Evolutionary conservation across 257 asterid species (phyloP), one percentile per base, ranked within the genome.

Genomic region (Leonotis leonurus): DNA sequence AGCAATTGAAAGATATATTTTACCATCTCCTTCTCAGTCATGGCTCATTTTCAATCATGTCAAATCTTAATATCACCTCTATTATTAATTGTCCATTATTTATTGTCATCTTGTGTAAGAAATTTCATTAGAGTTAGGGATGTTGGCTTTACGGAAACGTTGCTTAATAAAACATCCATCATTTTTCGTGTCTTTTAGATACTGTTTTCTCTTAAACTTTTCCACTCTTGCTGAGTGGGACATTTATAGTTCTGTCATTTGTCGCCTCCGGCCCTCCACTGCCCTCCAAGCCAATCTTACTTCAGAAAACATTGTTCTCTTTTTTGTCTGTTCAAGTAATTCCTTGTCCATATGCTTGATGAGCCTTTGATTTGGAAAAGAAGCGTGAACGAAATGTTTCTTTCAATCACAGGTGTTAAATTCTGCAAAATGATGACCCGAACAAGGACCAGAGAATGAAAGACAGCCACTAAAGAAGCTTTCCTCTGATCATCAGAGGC

Each of bases 401-500:
- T 55, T 67, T 67, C 65, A 73, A 21, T 67, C 64, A 60, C 44
- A 60, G 53, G 35, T 72, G 27, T 57, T 45, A 13, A 67, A 45
- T 54, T 59, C 64, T 5, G 44, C 27, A 44, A 17, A 65, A 41
- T 62, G 69, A 72, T 43, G 56, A 60, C 33, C n/a, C 12, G 22
- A 48, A 35, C 29, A n/a, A 9, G 57, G 25, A n/a, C 27, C 57
- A 40, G 56, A 24, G 53, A 37, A 32, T 22, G 21, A 17, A 21
- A 61, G 72, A 73, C 73, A 62, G 43, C 4, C 62, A 70, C 70
- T 61, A 29, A 56, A 54, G 77, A 73, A 63, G 68, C 71, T 78
- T 61, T 11, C 27, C 30, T n/a, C n/a, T n/a, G n/a, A 63, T 60
- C 57, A 48, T 46, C 60, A 63, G 53, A 41, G 29, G 56, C 64